Conservation (phyloP, 805 yeast species). For the Candida maris region DNA sequence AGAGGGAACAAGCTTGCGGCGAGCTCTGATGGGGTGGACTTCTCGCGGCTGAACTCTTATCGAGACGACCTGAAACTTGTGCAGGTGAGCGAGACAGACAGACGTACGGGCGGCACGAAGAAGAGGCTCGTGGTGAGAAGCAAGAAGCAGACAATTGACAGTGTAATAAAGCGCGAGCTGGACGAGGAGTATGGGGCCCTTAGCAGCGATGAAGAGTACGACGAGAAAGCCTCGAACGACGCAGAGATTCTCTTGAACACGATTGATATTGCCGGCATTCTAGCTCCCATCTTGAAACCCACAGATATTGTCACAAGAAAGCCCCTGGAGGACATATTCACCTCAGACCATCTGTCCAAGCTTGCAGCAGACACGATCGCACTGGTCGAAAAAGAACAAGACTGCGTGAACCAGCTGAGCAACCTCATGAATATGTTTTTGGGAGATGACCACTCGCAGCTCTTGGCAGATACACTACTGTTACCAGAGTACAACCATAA, state of each 20-base stretch:
- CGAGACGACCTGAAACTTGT: slow-evolving; percentile 21
- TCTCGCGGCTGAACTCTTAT: slow-evolving; percentile 21
- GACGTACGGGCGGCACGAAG: slow-evolving; percentile 15
- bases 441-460: slow-evolving; percentile 78
- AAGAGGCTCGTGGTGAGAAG: slow-evolving; percentile 24
- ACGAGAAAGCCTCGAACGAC: slow-evolving; percentile 18
- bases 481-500: slow-evolving; percentile 71
- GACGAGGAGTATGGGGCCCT: slow-evolving; percentile 27
- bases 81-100: slow-evolving; percentile 16
- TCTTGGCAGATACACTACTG: slow-evolving; percentile 60
- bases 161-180: slow-evolving; percentile 24
- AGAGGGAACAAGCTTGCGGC: slow-evolving; percentile 31
- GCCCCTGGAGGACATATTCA: slow-evolving; percentile 64
- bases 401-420: slow-evolving; percentile 65
- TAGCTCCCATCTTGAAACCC: slow-evolving; percentile 79
- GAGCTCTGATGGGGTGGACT: slow-evolving; percentile 23
- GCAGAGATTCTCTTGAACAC: slow-evolving; percentile 45
- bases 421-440: slow-evolving; percentile 72
- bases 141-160: slow-evolving; percentile 24
- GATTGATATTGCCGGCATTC: slow-evolving; percentile 52
- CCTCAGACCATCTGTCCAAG: slow-evolving; percentile 48
- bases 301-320: slow-evolving; percentile 72
- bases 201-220: slow-evolving; percentile 17
- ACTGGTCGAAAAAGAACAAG: slow-evolving; percentile 77
- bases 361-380: slow-evolving; percentile 73